Percentiles rank a stretch among this genome's conserved stretches.
Conservation (phyloP, 75 land plant species). For the Pinus albicaulis region DNA sequence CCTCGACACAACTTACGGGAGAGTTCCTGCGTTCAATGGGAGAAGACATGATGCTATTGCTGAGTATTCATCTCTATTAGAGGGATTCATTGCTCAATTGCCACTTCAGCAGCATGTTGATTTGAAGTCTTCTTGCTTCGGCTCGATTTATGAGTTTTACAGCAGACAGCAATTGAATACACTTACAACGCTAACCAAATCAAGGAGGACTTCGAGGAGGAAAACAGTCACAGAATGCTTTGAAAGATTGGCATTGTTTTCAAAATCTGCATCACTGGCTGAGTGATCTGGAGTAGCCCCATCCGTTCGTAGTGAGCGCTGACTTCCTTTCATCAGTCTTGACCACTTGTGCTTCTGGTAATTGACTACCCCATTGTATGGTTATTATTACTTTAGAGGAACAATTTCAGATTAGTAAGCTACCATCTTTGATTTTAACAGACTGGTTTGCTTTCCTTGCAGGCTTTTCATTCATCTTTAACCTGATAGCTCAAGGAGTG, state of each 20-base stretch:
- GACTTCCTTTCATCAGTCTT: no score
- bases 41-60: conserved; percentile 81
- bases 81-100: conserved; percentile 83
- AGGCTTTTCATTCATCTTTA: conserved; percentile 1
- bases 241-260: conserved; percentile 3
- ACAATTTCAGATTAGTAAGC: background rate
- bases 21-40: conserved; percentile 75
- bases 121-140: conserved; percentile 92
- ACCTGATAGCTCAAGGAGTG: background rate
- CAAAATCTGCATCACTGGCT: background rate
- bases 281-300: conserved; percentile 6
- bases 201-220: conserved; percentile 4
- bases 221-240: conserved; percentile 8
- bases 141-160: conserved; percentile 95
- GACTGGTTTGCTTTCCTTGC: background rate
- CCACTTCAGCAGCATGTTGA: conserved; percentile 96
- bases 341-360: background rate
- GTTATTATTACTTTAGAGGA: background rate
- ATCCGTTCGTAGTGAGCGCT: background rate
- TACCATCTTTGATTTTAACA: background rate
- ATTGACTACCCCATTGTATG: background rate
- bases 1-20: conserved; percentile 51
- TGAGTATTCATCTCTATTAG: conserved; percentile 78
- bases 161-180: conserved; percentile 31
- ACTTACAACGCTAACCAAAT: background rate